Evolutionary conservation across 805 yeast species (phyloP), one percentile per base, ranked within the genome.

Genomic region (Nakazawaea pomicola): DNA sequence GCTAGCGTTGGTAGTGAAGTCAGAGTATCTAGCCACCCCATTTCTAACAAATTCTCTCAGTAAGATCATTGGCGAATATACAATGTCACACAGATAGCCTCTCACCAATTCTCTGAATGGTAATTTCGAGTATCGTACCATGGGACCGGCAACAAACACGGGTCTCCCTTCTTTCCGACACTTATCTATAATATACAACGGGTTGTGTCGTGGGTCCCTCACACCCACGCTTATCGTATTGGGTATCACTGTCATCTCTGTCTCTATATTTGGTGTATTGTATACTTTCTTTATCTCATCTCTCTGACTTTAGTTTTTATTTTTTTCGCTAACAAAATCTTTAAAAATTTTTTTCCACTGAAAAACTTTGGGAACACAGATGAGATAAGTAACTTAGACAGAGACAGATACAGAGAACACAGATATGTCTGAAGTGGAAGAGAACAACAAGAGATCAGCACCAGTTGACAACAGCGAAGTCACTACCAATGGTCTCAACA

Each of bases 21-120:
- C 99, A 11, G 88, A 74, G 24, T 76, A 56, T 43, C 99, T 69
- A 3, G 98, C 99, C 40, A 74, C 71, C 16, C 70, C 74, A 58
- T 88, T 86, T 33, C 97, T 68, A 3, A 87, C 95, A 70, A 88
- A 93, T 61, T 93, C 99, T 38, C 98, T 67, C 4, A 98, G 98
- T 40, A 93, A 66, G 31, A 93, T 90, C 99, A 93, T 93, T 8
- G 99, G 99, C 0, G 95, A 78, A 56, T 93, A 90, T 3, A 88
- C 95, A 7, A 91, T 80, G 56, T 89, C 95, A 33, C 81, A 77
- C 40, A 74, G 68, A 57, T 80, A 86, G 29, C 80, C 79, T 24
- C 96, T 62, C 12, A 84, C 80, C 6, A 86, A 65, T 45, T 86
- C 85, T 39, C 99, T 70, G 55, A 93, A 91, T 3, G 98, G 96